phyloP scores from a whole-genome alignment of 1,284 basidiomycete genomes.

The Papiliotrema laurentii region DNA sequence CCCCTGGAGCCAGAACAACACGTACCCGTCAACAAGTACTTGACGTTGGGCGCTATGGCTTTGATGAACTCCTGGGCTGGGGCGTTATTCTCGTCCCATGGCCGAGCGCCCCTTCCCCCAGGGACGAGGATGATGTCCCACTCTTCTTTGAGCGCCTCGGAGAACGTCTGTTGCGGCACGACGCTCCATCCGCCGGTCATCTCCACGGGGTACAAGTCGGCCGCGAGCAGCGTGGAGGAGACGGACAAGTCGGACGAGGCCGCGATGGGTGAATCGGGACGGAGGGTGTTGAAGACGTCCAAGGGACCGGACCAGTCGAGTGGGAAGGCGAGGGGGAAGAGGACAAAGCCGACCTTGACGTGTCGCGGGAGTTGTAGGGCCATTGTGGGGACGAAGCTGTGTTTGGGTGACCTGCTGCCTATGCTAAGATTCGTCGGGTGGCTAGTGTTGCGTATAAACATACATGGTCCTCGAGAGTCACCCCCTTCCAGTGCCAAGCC shows the following conservation, averaged over 20 bases:
- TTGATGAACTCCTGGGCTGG: conserved; percentile 13
- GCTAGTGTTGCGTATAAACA: too few species aligned
- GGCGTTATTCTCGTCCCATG: conserved; percentile 9
- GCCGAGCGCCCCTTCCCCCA: conserved; percentile 18
- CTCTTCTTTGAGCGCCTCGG: conserved; percentile 5
- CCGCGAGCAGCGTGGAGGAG: conserved; percentile 7
- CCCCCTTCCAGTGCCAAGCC: too few species aligned
- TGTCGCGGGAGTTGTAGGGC: background rate
- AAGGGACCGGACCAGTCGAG: conserved; percentile 13
- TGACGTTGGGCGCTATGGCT: conserved; percentile 5
- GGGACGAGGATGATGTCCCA: conserved; percentile 15
- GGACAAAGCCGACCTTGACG: conserved; percentile 7
- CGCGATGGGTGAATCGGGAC: background rate
- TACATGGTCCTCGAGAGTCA: too few species aligned
- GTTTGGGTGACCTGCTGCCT: too few species aligned
- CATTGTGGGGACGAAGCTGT: too few species aligned
- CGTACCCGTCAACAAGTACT: conserved; percentile 17
- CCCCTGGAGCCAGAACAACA: background rate
- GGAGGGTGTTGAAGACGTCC: conserved; percentile 12
- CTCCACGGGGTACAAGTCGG: conserved; percentile 7
- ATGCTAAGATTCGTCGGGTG: too few species aligned
- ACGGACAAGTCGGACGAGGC: conserved; percentile 1
- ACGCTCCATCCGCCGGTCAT: conserved; percentile 10
- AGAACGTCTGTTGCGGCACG: conserved; percentile 13
- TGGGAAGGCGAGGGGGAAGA: conserved; percentile 9